These are phyloP conservation scores for Podospora appendiculata DNA, from an alignment of 495 filamentous ascomycete genomes.

Conservation along the genomic window DNA sequence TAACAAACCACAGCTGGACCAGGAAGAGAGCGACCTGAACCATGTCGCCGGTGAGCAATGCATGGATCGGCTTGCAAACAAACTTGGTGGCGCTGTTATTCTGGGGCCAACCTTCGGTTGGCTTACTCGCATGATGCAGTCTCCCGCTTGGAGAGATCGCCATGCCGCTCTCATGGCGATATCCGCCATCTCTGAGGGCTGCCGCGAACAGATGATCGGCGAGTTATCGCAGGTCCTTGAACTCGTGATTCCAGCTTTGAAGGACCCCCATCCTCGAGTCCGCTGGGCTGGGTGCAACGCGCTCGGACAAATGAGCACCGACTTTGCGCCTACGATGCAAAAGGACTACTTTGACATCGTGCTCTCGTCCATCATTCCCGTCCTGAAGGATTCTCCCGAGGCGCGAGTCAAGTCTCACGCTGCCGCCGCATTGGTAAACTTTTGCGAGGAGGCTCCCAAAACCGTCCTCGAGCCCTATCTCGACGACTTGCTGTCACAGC, in stretches of 20 bases:
- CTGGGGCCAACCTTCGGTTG: conserved; percentile 92
- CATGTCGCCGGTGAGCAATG: conserved; percentile 98
- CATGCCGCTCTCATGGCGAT: conserved; percentile 99
- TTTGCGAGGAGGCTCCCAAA: conserved; percentile 98
- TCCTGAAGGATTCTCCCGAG: conserved; percentile 72
- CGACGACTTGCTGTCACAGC: conserved; percentile 71
- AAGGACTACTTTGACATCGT: conserved; percentile 84
- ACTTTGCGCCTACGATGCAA: conserved; percentile 98
- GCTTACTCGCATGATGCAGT: conserved; percentile 97
- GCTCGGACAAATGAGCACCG: conserved; percentile 99
- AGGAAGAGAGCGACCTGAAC: conserved; percentile 94
- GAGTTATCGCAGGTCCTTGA: conserved; percentile 91
- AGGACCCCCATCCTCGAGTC: conserved; percentile 86
- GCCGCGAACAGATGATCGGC: conserved; percentile 88
- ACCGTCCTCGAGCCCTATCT: conserved; percentile 88
- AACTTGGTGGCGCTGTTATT: conserved; percentile 80
- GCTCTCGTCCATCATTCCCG: conserved; percentile 84
- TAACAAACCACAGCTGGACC: conserved; percentile 55
- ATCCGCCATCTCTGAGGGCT: conserved; percentile 97
- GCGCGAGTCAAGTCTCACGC: conserved; percentile 95
- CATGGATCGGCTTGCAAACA: conserved; percentile 97
- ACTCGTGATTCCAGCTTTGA: conserved; percentile 86
- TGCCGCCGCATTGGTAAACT: conserved; percentile 95
- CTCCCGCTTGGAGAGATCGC: conserved; percentile 87
- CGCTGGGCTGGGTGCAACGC: conserved; percentile 98